These are phyloP conservation scores for Arabidopsis thaliana DNA, from an alignment of 345 rosid genomes.

Conservation along the genomic window DNA sequence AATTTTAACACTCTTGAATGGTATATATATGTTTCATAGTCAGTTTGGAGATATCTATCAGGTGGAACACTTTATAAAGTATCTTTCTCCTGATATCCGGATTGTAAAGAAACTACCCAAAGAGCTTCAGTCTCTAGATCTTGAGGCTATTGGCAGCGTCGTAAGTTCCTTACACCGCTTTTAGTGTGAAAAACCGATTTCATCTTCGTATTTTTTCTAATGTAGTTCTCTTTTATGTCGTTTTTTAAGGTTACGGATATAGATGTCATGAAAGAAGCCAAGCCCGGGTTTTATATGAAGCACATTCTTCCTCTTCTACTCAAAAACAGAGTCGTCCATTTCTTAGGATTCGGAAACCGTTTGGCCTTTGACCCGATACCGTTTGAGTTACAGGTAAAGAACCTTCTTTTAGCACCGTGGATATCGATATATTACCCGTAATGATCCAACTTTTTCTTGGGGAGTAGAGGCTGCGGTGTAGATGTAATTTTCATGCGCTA, in stretches of 20 bases:
- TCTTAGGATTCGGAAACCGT: slow-evolving; percentile 93
- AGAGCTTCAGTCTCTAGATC: slow-evolving; percentile 78
- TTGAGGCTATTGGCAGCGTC: slow-evolving; percentile 86
- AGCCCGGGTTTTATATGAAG: slow-evolving; percentile 82
- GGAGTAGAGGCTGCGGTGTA: slow-evolving; percentile 96
- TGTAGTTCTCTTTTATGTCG: neutral
- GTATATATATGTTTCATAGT: slow-evolving; percentile 49
- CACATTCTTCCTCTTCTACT: slow-evolving; percentile 80
- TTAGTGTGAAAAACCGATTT: neutral
- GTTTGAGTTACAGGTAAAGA: slow-evolving; percentile 78
- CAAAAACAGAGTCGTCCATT: slow-evolving; percentile 79
- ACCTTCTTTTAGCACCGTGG: neutral
- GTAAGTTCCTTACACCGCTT: slow-evolving; percentile 61
- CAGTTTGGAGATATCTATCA: slow-evolving; percentile 92
- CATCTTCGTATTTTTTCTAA: slow-evolving; percentile 1
- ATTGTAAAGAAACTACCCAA: slow-evolving; percentile 82
- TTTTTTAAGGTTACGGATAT: slow-evolving; percentile 69
- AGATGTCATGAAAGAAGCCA: slow-evolving; percentile 80
- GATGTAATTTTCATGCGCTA: slow-evolving; percentile 93
- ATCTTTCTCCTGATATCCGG: slow-evolving; percentile 80
- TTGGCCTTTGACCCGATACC: slow-evolving; percentile 96
- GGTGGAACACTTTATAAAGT: slow-evolving; percentile 82
- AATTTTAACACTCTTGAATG: slow-evolving; percentile 30
- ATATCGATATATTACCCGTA: slow-evolving; percentile 1
- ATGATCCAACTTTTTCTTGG: slow-evolving; percentile 37